Conservation (phyloP, 768 basidiomycete species). For the Nidularia sp. region DNA sequence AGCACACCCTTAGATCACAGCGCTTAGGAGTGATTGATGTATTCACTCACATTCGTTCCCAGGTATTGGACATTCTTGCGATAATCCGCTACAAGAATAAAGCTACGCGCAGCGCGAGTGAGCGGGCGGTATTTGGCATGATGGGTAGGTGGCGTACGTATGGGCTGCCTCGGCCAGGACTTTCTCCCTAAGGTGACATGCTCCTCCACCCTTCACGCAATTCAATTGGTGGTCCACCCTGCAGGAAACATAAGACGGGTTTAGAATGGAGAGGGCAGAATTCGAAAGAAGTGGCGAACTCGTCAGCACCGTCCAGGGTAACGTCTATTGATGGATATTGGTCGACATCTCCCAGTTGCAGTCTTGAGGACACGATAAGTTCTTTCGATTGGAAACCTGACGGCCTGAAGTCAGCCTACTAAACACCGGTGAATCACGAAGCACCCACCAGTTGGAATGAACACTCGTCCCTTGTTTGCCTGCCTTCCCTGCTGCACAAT, state of each 20-base stretch:
- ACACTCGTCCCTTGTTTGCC: slow-evolving; percentile 76
- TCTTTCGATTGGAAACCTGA: slow-evolving; percentile 93
- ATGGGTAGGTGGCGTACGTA: slow-evolving; percentile 45
- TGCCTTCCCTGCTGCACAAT: slow-evolving; percentile 80
- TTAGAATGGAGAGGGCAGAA: too few relatives aligned
- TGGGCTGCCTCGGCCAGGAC: slow-evolving; percentile 94
- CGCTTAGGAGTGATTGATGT: too few relatives aligned
- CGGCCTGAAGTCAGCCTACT: too few relatives aligned
- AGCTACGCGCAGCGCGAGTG: slow-evolving; percentile 35
- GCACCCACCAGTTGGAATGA: slow-evolving; percentile 89
- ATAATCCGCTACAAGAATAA: slow-evolving; percentile 91
- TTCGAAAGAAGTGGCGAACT: slow-evolving; percentile 52
- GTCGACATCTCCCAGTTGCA: slow-evolving; percentile 84
- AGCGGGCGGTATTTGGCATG: not conserved
- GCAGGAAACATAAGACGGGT: slow-evolving; percentile 1
- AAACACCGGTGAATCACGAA: too few relatives aligned
- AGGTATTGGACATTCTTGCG: slow-evolving; percentile 85
- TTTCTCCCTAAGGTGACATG: slow-evolving; percentile 95
- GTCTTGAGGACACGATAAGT: slow-evolving; percentile 77
- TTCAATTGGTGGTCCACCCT: slow-evolving; percentile 87
- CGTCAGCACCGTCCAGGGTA: slow-evolving; percentile 97
- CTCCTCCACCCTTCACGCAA: slow-evolving; percentile 96
- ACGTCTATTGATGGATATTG: slow-evolving; percentile 89
- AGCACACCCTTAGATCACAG: not conserved
- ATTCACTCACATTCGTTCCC: slow-evolving; percentile 77